phyloP scores from a whole-genome alignment of 805 yeast genomes.

The Barnettozyma salicaria region DNA sequence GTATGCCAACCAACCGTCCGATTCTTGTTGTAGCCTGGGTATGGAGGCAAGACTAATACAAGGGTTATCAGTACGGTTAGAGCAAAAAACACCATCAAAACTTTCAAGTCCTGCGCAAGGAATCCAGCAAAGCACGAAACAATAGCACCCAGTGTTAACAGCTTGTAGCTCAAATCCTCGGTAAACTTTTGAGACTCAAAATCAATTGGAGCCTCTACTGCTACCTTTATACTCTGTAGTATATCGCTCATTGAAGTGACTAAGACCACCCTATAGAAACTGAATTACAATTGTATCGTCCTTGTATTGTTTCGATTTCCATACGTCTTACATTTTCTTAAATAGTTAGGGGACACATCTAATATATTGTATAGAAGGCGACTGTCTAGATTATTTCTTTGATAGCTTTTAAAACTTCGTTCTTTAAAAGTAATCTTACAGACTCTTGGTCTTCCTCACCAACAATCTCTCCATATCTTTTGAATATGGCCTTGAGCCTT shows the following conservation, averaged over 20 bases:
- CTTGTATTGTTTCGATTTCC: too few relatives aligned
- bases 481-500: slow-evolving; percentile 37
- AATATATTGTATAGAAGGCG: too few relatives aligned
- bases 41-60: slow-evolving; percentile 49
- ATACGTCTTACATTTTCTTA: too few relatives aligned
- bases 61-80: slow-evolving; percentile 30
- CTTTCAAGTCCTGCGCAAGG: slow-evolving; percentile 37
- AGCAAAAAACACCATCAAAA: slow-evolving; percentile 35
- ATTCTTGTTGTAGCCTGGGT: slow-evolving; percentile 46
- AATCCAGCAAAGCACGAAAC: slow-evolving; percentile 45
- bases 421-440: slow-evolving; percentile 10
- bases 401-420: slow-evolving; percentile 17
- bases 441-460: slow-evolving; percentile 36
- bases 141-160: slow-evolving; percentile 23
- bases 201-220: slow-evolving; percentile 30
- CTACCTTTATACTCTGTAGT: slow-evolving; percentile 23
- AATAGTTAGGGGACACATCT: too few relatives aligned
- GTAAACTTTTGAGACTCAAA: slow-evolving; percentile 27
- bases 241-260: slow-evolving; percentile 33
- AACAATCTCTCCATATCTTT: slow-evolving; percentile 45
- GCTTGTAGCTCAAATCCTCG: slow-evolving; percentile 13
- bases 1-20: slow-evolving; percentile 5
- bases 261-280: too few relatives aligned
- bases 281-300: too few relatives aligned
- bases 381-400: slow-evolving; percentile 8